Conservation (phyloP, 331 rosid genomes). For the Acacia pycnantha region DNA sequence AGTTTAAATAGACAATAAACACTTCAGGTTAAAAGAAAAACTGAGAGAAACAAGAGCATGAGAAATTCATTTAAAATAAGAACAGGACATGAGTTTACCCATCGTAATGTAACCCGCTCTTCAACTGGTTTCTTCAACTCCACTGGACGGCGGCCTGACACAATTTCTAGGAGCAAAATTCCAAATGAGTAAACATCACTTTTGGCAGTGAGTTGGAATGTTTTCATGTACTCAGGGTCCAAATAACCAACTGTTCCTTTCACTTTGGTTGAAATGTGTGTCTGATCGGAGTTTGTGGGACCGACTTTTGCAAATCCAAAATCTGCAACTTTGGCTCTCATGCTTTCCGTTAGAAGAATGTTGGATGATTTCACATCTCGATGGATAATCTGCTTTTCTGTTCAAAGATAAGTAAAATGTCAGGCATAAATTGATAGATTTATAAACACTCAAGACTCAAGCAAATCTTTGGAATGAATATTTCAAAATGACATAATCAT, state of each 20-base stretch:
- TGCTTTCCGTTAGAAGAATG: conserved; percentile 92
- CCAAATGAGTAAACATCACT: conserved; percentile 99
- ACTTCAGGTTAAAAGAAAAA: not conserved
- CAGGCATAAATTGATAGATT: conserved; percentile 25
- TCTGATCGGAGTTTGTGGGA: conserved; percentile 60
- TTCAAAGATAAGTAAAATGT: conserved; percentile 31
- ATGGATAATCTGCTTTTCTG: conserved; percentile 93
- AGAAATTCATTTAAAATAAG: conserved; percentile 12
- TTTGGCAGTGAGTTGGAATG: conserved; percentile 84
- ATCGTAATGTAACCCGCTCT: conserved; percentile 86
- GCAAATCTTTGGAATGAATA: conserved; percentile 8
- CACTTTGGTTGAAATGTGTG: conserved; percentile 95
- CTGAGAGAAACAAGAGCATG: not conserved
- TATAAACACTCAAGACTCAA: conserved; percentile 1
- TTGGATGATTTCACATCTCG: conserved; percentile 93
- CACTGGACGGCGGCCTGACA: conserved; percentile 94
- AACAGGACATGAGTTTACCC: conserved; percentile 61
- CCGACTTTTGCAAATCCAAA: conserved; percentile 97
- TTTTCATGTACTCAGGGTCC: conserved; percentile 95
- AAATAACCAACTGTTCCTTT: conserved; percentile 97
- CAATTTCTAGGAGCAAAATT: conserved; percentile 76
- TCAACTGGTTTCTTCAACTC: conserved; percentile 63
- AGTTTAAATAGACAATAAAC: conserved; percentile 2
- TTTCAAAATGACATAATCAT: conserved; percentile 3
- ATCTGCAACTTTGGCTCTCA: conserved; percentile 97